Evolutionary conservation across 352 stramenopile genomes (phyloP).

Genomic region (Aphanomyces astaci): DNA sequence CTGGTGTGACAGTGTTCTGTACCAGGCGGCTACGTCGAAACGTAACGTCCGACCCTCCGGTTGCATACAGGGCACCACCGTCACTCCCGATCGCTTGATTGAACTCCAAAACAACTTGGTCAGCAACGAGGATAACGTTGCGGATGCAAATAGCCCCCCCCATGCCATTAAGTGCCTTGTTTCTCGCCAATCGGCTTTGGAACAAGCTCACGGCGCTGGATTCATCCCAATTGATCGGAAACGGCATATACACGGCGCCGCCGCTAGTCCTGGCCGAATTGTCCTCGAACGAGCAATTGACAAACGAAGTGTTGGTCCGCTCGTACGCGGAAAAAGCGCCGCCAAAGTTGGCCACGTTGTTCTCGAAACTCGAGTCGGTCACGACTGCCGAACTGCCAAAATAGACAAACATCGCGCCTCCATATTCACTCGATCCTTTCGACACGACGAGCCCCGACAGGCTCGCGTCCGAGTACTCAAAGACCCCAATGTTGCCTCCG

Average conservation of each 20-base stretch:
- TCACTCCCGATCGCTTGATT: background rate
- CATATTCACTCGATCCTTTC: background rate
- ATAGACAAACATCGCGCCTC: background rate
- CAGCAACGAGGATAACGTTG: background rate
- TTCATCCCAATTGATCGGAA: background rate
- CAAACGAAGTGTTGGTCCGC: background rate
- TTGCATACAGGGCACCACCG: background rate
- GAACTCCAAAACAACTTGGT: background rate
- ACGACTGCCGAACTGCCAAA: background rate
- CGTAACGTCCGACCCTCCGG: background rate
- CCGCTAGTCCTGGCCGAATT: background rate
- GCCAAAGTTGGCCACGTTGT: conserved; percentile 2
- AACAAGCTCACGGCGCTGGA: background rate
- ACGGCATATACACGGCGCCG: background rate
- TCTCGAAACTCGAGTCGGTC: background rate
- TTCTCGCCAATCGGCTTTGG: background rate
- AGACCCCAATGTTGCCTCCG: background rate
- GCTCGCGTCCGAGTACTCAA: background rate
- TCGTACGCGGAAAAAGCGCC: background rate
- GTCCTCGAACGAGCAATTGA: background rate
- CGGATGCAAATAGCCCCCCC: background rate
- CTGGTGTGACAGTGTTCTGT: background rate
- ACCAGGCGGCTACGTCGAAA: background rate
- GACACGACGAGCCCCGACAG: background rate
- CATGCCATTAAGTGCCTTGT: background rate